Percentiles rank a stretch among this genome's conserved stretches.
Conservation (phyloP, 1,139 yeast genomes). For the Saccharomyces hybrid region DNA sequence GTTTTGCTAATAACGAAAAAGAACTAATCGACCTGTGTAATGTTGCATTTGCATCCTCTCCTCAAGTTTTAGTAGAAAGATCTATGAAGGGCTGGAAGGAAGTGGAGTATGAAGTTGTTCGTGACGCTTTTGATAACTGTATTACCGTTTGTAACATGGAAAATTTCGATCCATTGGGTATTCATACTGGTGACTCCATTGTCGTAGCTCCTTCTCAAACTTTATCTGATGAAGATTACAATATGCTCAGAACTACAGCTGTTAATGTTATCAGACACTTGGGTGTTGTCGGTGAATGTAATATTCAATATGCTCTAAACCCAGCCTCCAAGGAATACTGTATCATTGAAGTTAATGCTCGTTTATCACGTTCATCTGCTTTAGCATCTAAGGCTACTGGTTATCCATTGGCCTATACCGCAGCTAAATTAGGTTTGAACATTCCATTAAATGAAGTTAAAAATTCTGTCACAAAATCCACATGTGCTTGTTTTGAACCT, state of each 20-base stretch:
- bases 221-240: conserved; percentile 91
- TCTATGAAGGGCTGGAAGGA: conserved; percentile 99
- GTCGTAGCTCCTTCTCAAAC: conserved; percentile 99
- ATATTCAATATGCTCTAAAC: conserved; percentile 93
- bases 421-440: conserved; percentile 93
- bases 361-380: conserved; percentile 96
- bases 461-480: conserved; percentile 89
- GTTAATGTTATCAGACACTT: conserved; percentile 94
- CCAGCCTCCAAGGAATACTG: conserved; percentile 93
- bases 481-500: conserved; percentile 97
- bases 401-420: conserved; percentile 95
- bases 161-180: conserved; percentile 96
- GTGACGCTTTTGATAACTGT: conserved; percentile 96
- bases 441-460: conserved; percentile 87
- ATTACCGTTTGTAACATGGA: conserved; percentile 99
- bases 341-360: conserved; percentile 95
- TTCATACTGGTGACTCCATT: conserved; percentile 98
- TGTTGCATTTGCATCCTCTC: conserved; percentile 90
- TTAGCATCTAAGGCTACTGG: conserved; percentile 98
- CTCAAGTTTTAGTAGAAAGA: conserved; percentile 90
- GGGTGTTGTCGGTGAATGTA: conserved; percentile 99
- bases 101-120: conserved; percentile 96
- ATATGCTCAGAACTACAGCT: conserved; percentile 96
- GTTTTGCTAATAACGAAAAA: conserved; percentile 85
- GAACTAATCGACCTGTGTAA: conserved; percentile 80